phyloP scores from a whole-genome alignment of 306 rosid species.

The Prunus fruticosa region DNA sequence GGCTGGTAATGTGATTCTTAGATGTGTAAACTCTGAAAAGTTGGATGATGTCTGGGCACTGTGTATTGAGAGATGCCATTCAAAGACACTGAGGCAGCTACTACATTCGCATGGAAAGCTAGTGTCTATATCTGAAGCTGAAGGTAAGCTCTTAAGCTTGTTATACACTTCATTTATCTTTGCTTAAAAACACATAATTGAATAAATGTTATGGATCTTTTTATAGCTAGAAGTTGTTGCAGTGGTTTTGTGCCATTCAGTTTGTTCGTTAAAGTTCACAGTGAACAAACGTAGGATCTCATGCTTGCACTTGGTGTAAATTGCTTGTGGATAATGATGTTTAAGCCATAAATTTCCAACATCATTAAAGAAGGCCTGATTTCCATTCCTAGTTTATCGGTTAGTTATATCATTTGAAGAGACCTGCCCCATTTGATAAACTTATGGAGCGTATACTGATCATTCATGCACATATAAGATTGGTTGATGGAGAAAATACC shows the following conservation, averaged over 20 bases:
- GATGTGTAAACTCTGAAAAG: slow-evolving; percentile 65
- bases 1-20: slow-evolving; percentile 51
- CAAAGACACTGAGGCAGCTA: slow-evolving; percentile 86
- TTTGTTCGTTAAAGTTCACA: not conserved
- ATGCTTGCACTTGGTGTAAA: not conserved
- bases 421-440: not conserved
- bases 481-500: too few species aligned
- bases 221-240: slow-evolving; percentile 5
- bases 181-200: slow-evolving; percentile 4
- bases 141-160: slow-evolving; percentile 52
- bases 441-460: not conserved
- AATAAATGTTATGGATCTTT: slow-evolving; percentile 4
- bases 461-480: not conserved
- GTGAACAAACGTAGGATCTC: not conserved
- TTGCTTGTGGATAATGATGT: not conserved
- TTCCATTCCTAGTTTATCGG: not conserved
- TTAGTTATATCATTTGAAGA: not conserved
- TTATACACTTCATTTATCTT: slow-evolving; percentile 14
- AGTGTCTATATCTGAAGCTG: slow-evolving; percentile 86
- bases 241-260: not conserved
- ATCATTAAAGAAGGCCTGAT: not conserved
- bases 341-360: not conserved
- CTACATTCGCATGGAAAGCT: slow-evolving; percentile 82
- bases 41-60: slow-evolving; percentile 68
- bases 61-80: slow-evolving; percentile 86